Evolutionary conservation across 768 basidiomycete genomes (phyloP), one percentile per base, ranked within the genome.

Genomic region (Tylopilus subfusipes): DNA sequence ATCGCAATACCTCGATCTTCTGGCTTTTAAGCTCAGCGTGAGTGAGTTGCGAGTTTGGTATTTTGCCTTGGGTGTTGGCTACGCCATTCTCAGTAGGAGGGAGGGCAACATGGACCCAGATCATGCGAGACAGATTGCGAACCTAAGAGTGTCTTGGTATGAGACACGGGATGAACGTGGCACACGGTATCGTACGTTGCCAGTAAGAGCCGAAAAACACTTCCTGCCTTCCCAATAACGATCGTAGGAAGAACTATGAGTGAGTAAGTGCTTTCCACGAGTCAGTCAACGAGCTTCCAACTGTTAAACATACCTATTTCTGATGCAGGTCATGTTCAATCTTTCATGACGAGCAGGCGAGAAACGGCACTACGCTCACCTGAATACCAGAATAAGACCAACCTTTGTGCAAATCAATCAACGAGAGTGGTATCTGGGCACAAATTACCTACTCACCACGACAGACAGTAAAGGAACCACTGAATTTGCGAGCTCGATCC

Each of bases 181-280:
- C 11, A 50, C 42, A 6, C 42, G 16, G 47, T 30, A 10, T 50
- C 71, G 47, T 63, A 82, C 82, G 64, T 86, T 84, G 14, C 90
- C 80, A 12, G 80, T 82, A 52, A 95, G 68, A 9, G 82, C 62
- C 0, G 86, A 84, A 64, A 94, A 94, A 40, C 84, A 82, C 69
- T 90, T 96, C 59, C 94, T 78, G 45, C 93, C 94, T 74, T 94
- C 93, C 79, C 85, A 90, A 63, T 85, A 92, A 31, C 90, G 84
- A 62, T 93, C 89, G 61, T 92, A 93, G 9, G 89, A 91, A 22
- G 89, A 92, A 48, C 86, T 90, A 53, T 59, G 50, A 57, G 25
- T 18, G 42, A 18, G 14, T 57, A 31, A 56, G 27, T 10, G 19
- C 16, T 42, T 39, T 21, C 39, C 38, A 36, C 5, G 27, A 44